A percentile compares a stretch with the other conserved stretches of the same genome.
Conservation (phyloP, 2,329 filamentous ascomycete species). For the Madurella mycetomatis region DNA sequence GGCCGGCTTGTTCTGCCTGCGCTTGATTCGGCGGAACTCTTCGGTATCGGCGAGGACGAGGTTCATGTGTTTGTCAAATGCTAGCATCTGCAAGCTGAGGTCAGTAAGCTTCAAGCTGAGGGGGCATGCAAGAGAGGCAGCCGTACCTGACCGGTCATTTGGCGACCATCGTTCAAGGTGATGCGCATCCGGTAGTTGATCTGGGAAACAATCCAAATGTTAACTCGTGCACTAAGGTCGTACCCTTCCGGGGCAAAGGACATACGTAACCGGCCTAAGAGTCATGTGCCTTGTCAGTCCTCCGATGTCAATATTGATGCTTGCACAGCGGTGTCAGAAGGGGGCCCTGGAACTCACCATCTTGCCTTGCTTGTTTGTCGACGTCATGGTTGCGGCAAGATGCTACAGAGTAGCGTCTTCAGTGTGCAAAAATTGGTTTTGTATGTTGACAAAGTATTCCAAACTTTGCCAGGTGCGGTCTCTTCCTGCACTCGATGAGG, state of each 20-base stretch:
- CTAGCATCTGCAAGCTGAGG: slow-evolving; percentile 73
- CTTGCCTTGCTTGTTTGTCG: slow-evolving; percentile 90
- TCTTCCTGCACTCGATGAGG: slow-evolving; percentile 33
- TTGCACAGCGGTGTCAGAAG: slow-evolving; percentile 35
- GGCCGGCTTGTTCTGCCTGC: slow-evolving; percentile 69
- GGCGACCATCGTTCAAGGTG: slow-evolving; percentile 87
- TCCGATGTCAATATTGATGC: slow-evolving; percentile 45
- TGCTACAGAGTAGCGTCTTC: slow-evolving; percentile 41
- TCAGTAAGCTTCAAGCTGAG: background rate
- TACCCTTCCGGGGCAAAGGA: slow-evolving; percentile 27
- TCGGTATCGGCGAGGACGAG: slow-evolving; percentile 97
- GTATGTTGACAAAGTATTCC: slow-evolving; percentile 34
- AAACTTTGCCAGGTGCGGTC: slow-evolving; percentile 38
- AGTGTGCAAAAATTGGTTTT: slow-evolving; percentile 41
- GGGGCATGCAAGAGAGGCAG: background rate
- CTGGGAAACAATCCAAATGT: slow-evolving; percentile 42
- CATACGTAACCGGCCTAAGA: slow-evolving; percentile 67
- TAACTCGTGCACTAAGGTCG: slow-evolving; percentile 4
- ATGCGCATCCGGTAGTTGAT: slow-evolving; percentile 99
- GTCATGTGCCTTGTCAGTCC: slow-evolving; percentile 53
- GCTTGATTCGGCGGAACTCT: slow-evolving; percentile 89
- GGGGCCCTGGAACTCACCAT: slow-evolving; percentile 69
- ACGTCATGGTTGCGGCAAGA: slow-evolving; percentile 55
- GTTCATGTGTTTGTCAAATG: slow-evolving; percentile 99
- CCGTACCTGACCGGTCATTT: slow-evolving; percentile 65